A percentile compares a stretch with the other conserved stretches of the same genome.
Conservation (phyloP, 257 asterid species). For the Fraxinus pennsylvanica region DNA sequence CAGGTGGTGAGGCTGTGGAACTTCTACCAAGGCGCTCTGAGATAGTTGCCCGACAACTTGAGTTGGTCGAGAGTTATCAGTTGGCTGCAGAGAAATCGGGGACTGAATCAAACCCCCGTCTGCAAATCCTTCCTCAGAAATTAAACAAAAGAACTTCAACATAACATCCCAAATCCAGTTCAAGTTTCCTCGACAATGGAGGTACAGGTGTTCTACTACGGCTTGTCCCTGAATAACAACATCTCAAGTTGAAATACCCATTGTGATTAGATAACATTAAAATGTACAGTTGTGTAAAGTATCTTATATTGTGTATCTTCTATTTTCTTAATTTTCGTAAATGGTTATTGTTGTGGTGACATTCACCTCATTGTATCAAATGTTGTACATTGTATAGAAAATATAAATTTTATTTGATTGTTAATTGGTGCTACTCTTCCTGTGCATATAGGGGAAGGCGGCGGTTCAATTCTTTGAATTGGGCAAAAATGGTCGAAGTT, state of each 20-base stretch:
- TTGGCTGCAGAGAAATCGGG: constrained; percentile 84
- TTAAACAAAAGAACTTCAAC: constrained; percentile 40
- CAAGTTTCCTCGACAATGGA: constrained; percentile 36
- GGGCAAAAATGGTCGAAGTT: not conserved
- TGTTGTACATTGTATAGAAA: constrained; percentile 20
- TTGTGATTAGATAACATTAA: constrained; percentile 37
- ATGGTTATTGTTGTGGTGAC: constrained; percentile 1
- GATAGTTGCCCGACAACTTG: constrained; percentile 83
- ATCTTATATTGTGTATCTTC: constrained; percentile 11
- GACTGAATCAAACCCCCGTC: constrained; percentile 75
- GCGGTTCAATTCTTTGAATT: not conserved
- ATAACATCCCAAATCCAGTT: constrained; percentile 25
- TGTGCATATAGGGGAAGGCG: not conserved
- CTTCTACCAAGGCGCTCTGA: constrained; percentile 96
- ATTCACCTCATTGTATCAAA: constrained; percentile 1
- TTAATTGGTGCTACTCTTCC: not conserved
- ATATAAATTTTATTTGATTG: not conserved
- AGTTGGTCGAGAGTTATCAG: constrained; percentile 87
- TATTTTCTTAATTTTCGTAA: not conserved
- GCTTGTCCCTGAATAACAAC: constrained; percentile 57
- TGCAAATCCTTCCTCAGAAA: constrained; percentile 89
- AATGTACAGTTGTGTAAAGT: constrained; percentile 41
- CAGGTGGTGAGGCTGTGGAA: constrained; percentile 94
- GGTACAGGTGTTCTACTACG: constrained; percentile 59
- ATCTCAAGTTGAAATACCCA: constrained; percentile 18